Evolutionary conservation across 208 protist species (phyloP).

Genomic region (Trypanosoma congolense): DNA sequence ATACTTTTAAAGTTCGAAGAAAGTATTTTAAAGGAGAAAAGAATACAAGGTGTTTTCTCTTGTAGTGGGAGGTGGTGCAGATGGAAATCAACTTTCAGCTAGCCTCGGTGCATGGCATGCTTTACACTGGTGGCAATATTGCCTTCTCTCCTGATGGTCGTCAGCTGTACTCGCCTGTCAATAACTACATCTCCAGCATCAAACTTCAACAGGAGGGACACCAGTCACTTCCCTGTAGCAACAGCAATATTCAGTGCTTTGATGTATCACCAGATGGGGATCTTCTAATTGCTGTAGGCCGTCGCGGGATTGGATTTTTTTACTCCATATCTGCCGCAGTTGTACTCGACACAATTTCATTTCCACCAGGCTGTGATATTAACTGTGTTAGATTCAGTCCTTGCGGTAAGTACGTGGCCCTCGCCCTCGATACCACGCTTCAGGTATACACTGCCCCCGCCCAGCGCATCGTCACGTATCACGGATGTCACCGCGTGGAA

Average conservation of each 20-base stretch:
- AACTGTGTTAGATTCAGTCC: constrained; percentile 78
- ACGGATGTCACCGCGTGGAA: constrained; percentile 84
- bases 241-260: constrained; percentile 88
- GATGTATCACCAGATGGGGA: constrained; percentile 83
- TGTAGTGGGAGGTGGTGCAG: too few species aligned
- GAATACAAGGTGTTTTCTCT: too few species aligned
- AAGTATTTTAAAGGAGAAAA: constrained; percentile 10
- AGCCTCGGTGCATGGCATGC: constrained; percentile 87
- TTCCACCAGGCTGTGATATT: constrained; percentile 71
- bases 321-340: constrained; percentile 80
- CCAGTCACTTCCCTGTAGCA: constrained; percentile 73
- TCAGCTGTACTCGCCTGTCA: constrained; percentile 82
- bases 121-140: constrained; percentile 90
- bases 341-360: constrained; percentile 85
- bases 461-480: constrained; percentile 79
- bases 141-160: constrained; percentile 75
- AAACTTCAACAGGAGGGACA: constrained; percentile 77
- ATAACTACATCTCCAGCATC: constrained; percentile 82
- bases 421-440: constrained; percentile 82
- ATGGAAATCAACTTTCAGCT: constrained; percentile 86
- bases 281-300: constrained; percentile 68
- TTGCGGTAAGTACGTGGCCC: constrained; percentile 81
- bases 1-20: neutral
- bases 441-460: constrained; percentile 83
- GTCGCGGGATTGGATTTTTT: constrained; percentile 84